A percentile compares a stretch with the other conserved stretches of the same genome.
phyloP scores from a whole-genome alignment of 345 rosid genomes.

The Populus tremula region DNA sequence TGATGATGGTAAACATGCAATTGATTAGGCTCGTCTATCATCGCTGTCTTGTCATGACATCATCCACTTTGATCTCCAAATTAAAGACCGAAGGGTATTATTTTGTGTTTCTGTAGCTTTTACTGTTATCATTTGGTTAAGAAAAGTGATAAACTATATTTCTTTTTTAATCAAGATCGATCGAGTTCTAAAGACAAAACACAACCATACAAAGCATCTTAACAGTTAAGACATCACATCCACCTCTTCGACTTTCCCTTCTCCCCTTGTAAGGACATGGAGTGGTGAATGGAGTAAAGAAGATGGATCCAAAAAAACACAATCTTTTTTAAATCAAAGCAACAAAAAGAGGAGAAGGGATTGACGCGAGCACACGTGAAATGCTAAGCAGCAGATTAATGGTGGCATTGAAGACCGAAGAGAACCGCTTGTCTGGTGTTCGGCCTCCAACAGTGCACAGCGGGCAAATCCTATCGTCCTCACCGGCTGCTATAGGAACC shows the following conservation, averaged over 20 bases:
- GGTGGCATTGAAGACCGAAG: neutral
- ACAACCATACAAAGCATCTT: no score
- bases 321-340: neutral
- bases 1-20: neutral
- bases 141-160: no score
- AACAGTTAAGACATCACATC: neutral
- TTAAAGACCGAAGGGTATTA: neutral
- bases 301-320: neutral
- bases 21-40: neutral
- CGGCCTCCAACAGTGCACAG: conserved; percentile 38
- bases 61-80: neutral
- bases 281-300: neutral
- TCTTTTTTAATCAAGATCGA: no score
- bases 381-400: neutral
- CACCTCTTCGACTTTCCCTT: neutral
- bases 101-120: no score
- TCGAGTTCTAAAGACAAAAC: no score
- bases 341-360: neutral
- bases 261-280: neutral
- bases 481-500: neutral
- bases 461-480: conserved; percentile 29
- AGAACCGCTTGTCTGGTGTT: conserved; percentile 25
- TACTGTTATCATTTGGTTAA: no score
- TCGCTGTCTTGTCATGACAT: neutral
- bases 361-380: neutral